Evolutionary conservation across 371 early-diverging fungal species (phyloP).

Genomic region (Fennellomyces sp.): DNA sequence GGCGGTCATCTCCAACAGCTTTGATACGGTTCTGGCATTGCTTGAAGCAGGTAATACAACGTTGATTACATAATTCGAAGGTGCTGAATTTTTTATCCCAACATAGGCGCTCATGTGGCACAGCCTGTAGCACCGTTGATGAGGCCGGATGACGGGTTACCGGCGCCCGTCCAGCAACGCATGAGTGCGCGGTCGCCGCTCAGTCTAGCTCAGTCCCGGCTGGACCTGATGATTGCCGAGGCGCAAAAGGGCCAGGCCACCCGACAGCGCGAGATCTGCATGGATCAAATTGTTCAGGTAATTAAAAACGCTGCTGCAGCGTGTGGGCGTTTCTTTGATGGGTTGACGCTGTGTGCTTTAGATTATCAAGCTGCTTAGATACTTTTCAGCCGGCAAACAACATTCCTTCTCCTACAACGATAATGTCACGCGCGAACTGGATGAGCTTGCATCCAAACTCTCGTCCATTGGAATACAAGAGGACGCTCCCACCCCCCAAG

Average conservation of each 20-base stretch:
- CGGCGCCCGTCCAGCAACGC: constrained; percentile 15
- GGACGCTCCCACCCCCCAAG: neutral
- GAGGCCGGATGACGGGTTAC: constrained; percentile 13
- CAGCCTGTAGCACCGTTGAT: neutral
- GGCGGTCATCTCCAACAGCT: constrained; percentile 47
- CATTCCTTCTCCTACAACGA: neutral
- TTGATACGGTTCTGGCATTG: constrained; percentile 44
- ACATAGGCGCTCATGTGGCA: constrained; percentile 21
- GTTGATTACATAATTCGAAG: neutral
- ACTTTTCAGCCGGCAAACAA: constrained; percentile 22
- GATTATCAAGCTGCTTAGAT: constrained; percentile 44
- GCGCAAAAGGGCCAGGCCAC: neutral
- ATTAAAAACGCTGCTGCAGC: constrained; percentile 4
- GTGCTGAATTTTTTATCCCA: neutral
- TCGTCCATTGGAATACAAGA: constrained; percentile 18
- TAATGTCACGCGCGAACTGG: constrained; percentile 15
- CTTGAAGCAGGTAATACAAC: constrained; percentile 37
- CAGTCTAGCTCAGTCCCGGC: constrained; percentile 36
- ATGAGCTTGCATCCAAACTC: constrained; percentile 27
- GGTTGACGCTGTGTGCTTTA: neutral
- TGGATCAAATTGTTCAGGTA: constrained; percentile 19
- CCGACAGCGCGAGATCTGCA: constrained; percentile 6
- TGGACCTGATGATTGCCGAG: constrained; percentile 33
- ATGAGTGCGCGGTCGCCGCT: constrained; percentile 31
- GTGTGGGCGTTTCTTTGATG: no score